Percentiles rank a stretch among this genome's conserved stretches.
These are phyloP conservation scores for Leishmania arabica DNA, from an alignment of 208 protist genomes.

Conservation along the genomic window DNA sequence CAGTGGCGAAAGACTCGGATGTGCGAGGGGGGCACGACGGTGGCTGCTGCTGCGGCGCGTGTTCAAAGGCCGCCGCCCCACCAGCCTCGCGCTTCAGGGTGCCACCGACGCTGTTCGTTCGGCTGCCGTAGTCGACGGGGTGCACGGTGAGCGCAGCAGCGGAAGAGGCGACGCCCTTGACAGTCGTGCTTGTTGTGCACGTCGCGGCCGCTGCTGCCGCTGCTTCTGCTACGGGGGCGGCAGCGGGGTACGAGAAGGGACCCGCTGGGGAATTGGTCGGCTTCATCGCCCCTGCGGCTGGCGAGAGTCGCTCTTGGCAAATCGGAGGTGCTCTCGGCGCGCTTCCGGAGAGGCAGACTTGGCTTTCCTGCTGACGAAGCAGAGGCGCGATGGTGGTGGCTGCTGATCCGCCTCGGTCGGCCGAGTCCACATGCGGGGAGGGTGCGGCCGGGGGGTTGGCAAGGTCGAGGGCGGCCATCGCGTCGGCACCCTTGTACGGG, in stretches of 20 bases:
- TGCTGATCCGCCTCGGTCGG: background rate
- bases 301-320: background rate
- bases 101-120: background rate
- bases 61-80: background rate
- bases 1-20: background rate
- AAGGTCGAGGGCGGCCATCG: background rate
- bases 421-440: background rate
- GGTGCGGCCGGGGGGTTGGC: background rate
- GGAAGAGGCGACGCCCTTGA: background rate
- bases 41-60: background rate
- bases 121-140: background rate
- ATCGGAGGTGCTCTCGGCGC: background rate
- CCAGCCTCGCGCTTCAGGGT: background rate
- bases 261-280: background rate
- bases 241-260: background rate
- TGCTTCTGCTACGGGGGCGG: background rate
- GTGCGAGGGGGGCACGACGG: background rate
- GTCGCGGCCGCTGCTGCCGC: no score
- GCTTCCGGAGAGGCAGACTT: background rate
- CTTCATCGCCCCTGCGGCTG: background rate
- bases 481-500: background rate
- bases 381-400: background rate
- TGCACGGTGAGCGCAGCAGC: background rate
- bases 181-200: background rate
- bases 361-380: background rate